Percentiles rank a stretch among this genome's conserved stretches.
Conservation (phyloP, 345 rosid species). For the Turritis glabra region DNA sequence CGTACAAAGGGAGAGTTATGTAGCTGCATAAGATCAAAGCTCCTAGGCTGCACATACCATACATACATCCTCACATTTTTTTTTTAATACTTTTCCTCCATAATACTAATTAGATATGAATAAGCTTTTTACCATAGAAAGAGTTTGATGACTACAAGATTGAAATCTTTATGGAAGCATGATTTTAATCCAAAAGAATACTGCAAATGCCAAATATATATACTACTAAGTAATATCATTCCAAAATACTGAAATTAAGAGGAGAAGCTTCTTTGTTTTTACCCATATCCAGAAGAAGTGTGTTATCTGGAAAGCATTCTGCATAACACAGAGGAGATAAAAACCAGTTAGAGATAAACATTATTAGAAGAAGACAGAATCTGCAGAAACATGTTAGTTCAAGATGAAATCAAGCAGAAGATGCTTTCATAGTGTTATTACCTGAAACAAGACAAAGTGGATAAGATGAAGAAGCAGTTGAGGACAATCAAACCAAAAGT, state of each 20-base stretch:
- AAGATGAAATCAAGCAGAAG: not conserved
- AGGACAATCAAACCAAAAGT: constrained; percentile 88
- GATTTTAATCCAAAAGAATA: constrained; percentile 72
- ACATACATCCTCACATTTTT: constrained; percentile 15
- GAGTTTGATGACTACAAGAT: constrained; percentile 53
- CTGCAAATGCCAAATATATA: constrained; percentile 42
- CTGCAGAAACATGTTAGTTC: not conserved
- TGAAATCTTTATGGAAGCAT: constrained; percentile 71
- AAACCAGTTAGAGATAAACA: not conserved
- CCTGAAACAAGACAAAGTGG: constrained; percentile 91
- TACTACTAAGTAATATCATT: not conserved
- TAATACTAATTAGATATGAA: not conserved
- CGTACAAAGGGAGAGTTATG: constrained; percentile 87
- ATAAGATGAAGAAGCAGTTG: constrained; percentile 80
- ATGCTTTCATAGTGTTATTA: constrained; percentile 23
- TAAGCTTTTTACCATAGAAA: constrained; percentile 57
- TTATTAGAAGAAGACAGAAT: not conserved
- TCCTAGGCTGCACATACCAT: constrained; percentile 52
- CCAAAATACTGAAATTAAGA: not conserved
- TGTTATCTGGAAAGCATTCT: constrained; percentile 98
- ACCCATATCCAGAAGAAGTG: constrained; percentile 97
- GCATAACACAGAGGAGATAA: constrained; percentile 31
- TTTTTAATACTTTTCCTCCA: not conserved
- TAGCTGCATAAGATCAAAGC: constrained; percentile 79
- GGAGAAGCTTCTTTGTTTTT: constrained; percentile 7